phyloP scores from a whole-genome alignment of 148 eudicot genomes.

The Pouteria glomerata region DNA sequence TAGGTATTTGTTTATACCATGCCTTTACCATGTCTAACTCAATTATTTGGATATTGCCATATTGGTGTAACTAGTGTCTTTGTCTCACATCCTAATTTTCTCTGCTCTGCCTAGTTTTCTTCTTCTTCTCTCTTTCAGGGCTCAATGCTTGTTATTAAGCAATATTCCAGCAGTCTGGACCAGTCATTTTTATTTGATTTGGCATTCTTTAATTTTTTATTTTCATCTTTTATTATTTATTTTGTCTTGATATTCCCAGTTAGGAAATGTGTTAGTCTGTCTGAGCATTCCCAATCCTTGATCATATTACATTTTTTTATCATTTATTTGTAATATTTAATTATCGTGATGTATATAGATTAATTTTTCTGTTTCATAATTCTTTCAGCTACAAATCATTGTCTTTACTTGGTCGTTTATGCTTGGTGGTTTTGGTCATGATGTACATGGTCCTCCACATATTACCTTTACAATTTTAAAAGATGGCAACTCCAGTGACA shows the following conservation, averaged over 20 bases:
- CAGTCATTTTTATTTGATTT: background rate
- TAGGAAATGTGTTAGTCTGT: background rate
- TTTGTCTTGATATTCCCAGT: background rate
- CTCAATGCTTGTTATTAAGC: background rate
- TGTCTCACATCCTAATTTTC: background rate
- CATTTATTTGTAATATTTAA: background rate
- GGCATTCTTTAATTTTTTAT: background rate
- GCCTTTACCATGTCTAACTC: background rate
- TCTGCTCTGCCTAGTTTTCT: background rate
- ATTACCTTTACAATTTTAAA: background rate
- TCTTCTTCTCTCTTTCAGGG: background rate
- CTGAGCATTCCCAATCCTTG: background rate
- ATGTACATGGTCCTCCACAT: background rate
- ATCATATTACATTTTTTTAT: background rate
- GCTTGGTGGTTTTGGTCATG: constrained; percentile 1
- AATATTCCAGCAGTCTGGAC: background rate
- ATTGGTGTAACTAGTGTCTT: background rate
- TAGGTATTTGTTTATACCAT: background rate
- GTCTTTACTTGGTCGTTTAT: background rate
- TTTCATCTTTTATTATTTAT: background rate
- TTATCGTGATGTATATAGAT: background rate
- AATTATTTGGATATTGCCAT: background rate
- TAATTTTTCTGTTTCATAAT: background rate
- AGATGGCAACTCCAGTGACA: constrained; percentile 1
- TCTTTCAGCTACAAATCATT: constrained; percentile 2